Conservation (phyloP, 2,329 filamentous ascomycete species). For the Phialophora chinensis region DNA sequence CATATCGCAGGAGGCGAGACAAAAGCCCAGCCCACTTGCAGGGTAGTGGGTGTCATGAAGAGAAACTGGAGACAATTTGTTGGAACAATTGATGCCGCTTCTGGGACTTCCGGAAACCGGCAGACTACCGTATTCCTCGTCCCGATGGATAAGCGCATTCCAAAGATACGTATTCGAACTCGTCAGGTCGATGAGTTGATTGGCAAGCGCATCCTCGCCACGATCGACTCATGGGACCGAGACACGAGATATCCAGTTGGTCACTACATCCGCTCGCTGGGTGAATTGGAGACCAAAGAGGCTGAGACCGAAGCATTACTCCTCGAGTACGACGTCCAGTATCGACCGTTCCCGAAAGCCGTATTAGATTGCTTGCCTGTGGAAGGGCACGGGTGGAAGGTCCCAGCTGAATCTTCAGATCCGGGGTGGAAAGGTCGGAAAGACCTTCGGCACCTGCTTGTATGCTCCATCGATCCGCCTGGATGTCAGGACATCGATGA, state of each 20-base stretch:
- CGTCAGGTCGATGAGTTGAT: slow-evolving; percentile 86
- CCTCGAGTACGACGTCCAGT: slow-evolving; percentile 96
- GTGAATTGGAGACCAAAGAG: slow-evolving; percentile 94
- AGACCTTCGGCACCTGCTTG: slow-evolving; percentile 82
- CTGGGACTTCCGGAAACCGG: slow-evolving; percentile 78
- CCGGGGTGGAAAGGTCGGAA: slow-evolving; percentile 84
- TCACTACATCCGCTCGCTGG: slow-evolving; percentile 90
- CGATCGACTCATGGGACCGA: slow-evolving; percentile 93
- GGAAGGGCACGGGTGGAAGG: slow-evolving; percentile 93
- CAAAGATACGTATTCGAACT: slow-evolving; percentile 92
- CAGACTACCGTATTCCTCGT: slow-evolving; percentile 94
- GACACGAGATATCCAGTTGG: slow-evolving; percentile 91
- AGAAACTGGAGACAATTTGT: slow-evolving; percentile 98
- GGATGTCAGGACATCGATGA: slow-evolving; percentile 99
- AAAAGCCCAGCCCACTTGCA: slow-evolving; percentile 85
- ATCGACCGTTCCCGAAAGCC: slow-evolving; percentile 93
- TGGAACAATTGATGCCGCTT: slow-evolving; percentile 77
- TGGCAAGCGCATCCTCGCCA: slow-evolving; percentile 88
- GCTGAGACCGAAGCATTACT: slow-evolving; percentile 95
- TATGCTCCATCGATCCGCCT: slow-evolving; percentile 96
- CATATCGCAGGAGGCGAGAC: slow-evolving; percentile 79
- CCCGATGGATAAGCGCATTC: slow-evolving; percentile 97
- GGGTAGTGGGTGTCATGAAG: slow-evolving; percentile 89
- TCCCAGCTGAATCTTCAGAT: slow-evolving; percentile 78
- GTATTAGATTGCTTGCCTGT: slow-evolving; percentile 90